Evolutionary conservation across 2,329 filamentous ascomycete species (phyloP), one percentile per base, ranked within the genome.

Genomic region (Rhinocladiella similis): DNA sequence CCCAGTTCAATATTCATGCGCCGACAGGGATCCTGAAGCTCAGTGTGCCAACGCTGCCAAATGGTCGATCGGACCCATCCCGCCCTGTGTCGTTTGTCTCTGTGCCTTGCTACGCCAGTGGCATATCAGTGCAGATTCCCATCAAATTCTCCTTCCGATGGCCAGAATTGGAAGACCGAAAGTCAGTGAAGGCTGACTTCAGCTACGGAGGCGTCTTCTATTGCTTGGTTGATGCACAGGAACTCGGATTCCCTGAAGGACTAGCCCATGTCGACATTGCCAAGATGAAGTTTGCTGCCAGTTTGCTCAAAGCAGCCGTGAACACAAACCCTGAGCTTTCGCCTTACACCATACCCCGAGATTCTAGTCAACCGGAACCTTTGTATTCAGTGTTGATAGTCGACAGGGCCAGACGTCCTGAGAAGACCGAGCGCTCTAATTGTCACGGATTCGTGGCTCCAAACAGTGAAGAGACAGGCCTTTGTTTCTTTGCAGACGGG

Each of bases 131-230:
- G 5, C 29, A 51, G 3, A 61, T 79, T 1, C 42, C 60, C 0
- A 60, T 78, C 1, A 65, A 72, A 0, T 20, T 56, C 1, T 50
- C 65, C 3, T 53, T 68, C 3, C 63, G 66, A 5, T 79, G 77
- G 77, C 68, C 71, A 1, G 70, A 76, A 56, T 63, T 80, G 1
- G 27, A 16, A 3, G 13, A 35, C 13, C 18, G 53, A 19, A 47
- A 19, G 12, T 33, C 36, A 10, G 16, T 61, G 35, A 45, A 10
- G 12, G 59, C 46, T 1, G 59, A 60, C 52, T 63, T 79, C 20
- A 67, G 69, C 22, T 80, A 76, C 47, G 77, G 77, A 0, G 77
- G 77, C 2, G 73, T 75, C 0, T 80, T 76, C 56, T 79, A 75
- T 59, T 69, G 69, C 41, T 47, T 80, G 0, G 65, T 77, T 13